A percentile compares a stretch with the other conserved stretches of the same genome.
phyloP scores from a whole-genome alignment of 768 basidiomycete genomes.

The Kwoniella newhampshirensis region DNA sequence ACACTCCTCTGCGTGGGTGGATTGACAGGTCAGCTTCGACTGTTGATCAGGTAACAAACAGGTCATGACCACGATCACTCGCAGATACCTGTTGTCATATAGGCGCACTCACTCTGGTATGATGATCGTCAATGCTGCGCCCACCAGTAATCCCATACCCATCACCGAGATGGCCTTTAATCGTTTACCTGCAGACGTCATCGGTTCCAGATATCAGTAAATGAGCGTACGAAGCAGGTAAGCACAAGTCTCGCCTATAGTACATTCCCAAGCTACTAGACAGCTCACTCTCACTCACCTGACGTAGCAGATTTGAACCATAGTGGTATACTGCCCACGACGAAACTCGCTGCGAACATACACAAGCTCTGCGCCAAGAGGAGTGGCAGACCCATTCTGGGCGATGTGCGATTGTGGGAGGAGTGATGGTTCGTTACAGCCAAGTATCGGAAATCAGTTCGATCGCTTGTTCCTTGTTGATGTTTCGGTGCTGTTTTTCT shows the following conservation, averaged over 20 bases:
- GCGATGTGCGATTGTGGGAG: no score
- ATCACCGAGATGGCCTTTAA: slow-evolving; percentile 62
- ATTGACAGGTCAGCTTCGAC: background rate
- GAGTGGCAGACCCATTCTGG: slow-evolving; percentile 46
- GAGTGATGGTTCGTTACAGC: no score
- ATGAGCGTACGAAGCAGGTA: no score
- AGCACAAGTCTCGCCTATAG: no score
- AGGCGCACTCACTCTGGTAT: slow-evolving; percentile 93
- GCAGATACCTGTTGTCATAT: no score
- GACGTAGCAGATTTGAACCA: slow-evolving; percentile 59
- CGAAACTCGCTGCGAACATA: slow-evolving; percentile 58
- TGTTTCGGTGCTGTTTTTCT: no score
- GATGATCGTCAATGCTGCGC: slow-evolving; percentile 85
- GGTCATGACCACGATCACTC: no score
- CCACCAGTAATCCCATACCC: slow-evolving; percentile 81
- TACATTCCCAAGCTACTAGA: no score
- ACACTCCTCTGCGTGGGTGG: slow-evolving; percentile 37
- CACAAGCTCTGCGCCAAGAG: slow-evolving; percentile 50
- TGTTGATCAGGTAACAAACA: slow-evolving; percentile 33
- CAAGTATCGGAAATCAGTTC: no score
- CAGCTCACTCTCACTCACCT: slow-evolving; percentile 55
- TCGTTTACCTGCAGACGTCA: slow-evolving; percentile 53
- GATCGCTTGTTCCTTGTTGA: no score
- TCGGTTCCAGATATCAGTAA: no score
- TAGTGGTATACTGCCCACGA: slow-evolving; percentile 71